Percentiles rank a stretch among this genome's conserved stretches.
phyloP scores from a whole-genome alignment of 768 basidiomycete species.

The Leccinellum albellum region DNA sequence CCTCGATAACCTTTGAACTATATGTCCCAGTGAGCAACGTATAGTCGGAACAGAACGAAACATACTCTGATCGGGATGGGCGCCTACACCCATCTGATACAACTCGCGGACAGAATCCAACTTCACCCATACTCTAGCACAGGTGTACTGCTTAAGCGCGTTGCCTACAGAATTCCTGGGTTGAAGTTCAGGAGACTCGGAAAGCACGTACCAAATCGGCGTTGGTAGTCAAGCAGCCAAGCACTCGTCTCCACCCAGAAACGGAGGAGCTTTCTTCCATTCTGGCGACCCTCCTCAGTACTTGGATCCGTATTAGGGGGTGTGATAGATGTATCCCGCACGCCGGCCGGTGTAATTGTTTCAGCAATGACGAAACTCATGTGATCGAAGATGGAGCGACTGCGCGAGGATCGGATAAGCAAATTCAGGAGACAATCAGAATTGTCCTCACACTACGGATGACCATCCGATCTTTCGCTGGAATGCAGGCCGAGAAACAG shows the following conservation, averaged over 20 bases:
- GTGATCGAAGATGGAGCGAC: constrained; percentile 38
- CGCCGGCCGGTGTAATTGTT: constrained; percentile 17
- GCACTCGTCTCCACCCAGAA: constrained; percentile 77
- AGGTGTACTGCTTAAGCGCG: constrained; percentile 42
- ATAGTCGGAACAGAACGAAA: neutral
- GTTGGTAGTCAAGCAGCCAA: constrained; percentile 60
- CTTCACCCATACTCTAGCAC: constrained; percentile 45
- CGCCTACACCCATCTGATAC: constrained; percentile 70
- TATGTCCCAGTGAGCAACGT: constrained; percentile 3
- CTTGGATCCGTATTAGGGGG: constrained; percentile 53
- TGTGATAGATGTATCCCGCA: constrained; percentile 43
- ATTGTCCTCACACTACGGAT: constrained; percentile 47
- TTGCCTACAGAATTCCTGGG: constrained; percentile 35
- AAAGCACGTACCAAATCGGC: constrained; percentile 38
- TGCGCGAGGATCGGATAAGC: constrained; percentile 20
- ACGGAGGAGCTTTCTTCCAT: constrained; percentile 61
- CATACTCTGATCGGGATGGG: constrained; percentile 76
- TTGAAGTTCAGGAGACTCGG: constrained; percentile 4
- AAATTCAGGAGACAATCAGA: neutral
- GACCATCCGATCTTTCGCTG: constrained; percentile 67
- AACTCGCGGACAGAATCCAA: constrained; percentile 61
- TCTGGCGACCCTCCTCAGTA: constrained; percentile 45
- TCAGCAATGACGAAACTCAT: constrained; percentile 37
- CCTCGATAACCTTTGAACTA: constrained; percentile 56
- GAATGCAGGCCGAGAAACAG: constrained; percentile 52